Evolutionary conservation across 1,139 yeast genomes (phyloP).

Genomic region (Kodamaea sp.): DNA sequence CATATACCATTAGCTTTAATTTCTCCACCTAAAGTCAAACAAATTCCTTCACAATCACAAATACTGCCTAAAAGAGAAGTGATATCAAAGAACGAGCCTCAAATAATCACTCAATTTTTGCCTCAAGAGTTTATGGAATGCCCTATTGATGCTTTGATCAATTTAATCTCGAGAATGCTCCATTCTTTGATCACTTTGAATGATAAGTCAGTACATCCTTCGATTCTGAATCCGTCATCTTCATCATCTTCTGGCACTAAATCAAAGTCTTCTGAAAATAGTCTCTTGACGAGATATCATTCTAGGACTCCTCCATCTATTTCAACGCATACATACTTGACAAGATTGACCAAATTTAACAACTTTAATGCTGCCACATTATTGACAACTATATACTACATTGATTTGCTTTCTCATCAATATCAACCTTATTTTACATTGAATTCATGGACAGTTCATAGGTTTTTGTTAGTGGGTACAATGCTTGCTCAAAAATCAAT

Average conservation of each 20-base stretch:
- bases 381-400: constrained; percentile 78
- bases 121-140: constrained; percentile 65
- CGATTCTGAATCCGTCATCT: constrained; percentile 27
- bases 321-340: constrained; percentile 71
- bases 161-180: constrained; percentile 75
- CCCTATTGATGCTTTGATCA: constrained; percentile 64
- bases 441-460: constrained; percentile 88
- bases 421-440: constrained; percentile 75
- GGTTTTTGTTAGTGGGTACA: constrained; percentile 86
- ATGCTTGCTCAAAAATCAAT: constrained; percentile 89
- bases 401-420: constrained; percentile 75
- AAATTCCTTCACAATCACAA: too few relatives aligned
- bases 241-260: constrained; percentile 8
- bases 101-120: constrained; percentile 20
- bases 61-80: not conserved
- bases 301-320: constrained; percentile 90
- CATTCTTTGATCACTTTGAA: constrained; percentile 66
- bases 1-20: too few relatives aligned
- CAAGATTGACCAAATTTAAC: constrained; percentile 78
- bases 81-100: not conserved
- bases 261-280: constrained; percentile 15
- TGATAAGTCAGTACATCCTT: constrained; percentile 48
- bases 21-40: too few relatives aligned
- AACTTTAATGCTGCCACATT: constrained; percentile 80
- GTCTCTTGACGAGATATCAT: constrained; percentile 78